Evolutionary conservation across 371 early-diverging fungal genomes (phyloP).

Genomic region (Choanephora cucurbitarum): DNA sequence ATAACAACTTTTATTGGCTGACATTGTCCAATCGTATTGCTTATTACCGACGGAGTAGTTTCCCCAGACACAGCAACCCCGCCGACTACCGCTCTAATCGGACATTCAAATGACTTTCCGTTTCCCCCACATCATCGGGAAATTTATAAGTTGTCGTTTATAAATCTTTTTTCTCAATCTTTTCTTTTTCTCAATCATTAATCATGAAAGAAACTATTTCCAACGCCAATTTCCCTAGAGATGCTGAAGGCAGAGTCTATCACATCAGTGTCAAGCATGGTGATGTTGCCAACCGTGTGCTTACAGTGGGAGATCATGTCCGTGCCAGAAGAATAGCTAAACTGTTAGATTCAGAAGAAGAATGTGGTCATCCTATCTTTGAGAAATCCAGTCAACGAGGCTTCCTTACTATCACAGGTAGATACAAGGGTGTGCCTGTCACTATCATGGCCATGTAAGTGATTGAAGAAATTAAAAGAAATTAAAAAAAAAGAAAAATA

Average conservation of each 20-base stretch:
- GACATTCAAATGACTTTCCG: no score
- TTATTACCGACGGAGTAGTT: no score
- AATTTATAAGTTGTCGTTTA: no score
- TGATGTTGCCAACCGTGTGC: slow-evolving; percentile 87
- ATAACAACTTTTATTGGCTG: no score
- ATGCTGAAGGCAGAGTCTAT: slow-evolving; percentile 81
- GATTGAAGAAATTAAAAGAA: no score
- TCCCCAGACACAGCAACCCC: no score
- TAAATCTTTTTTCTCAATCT: no score
- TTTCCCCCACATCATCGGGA: no score
- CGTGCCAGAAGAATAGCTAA: slow-evolving; percentile 75
- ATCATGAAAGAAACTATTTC: slow-evolving; percentile 52
- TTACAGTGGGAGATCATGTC: slow-evolving; percentile 92
- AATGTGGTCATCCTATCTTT: slow-evolving; percentile 53
- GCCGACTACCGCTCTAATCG: no score
- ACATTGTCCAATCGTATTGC: no score
- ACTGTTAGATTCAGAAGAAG: slow-evolving; percentile 61
- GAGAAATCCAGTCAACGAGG: slow-evolving; percentile 75
- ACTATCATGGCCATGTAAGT: slow-evolving; percentile 84
- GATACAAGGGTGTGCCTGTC: slow-evolving; percentile 79
- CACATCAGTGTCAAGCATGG: slow-evolving; percentile 83
- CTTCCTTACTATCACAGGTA: slow-evolving; percentile 91
- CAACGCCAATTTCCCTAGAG: slow-evolving; percentile 86
- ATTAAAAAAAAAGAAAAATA: slow-evolving; percentile 3
- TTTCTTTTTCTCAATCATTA: no score